Base-by-base conservation (phyloP, 768 basidiomycete species). In the Scleroderma citrinum region DNA sequence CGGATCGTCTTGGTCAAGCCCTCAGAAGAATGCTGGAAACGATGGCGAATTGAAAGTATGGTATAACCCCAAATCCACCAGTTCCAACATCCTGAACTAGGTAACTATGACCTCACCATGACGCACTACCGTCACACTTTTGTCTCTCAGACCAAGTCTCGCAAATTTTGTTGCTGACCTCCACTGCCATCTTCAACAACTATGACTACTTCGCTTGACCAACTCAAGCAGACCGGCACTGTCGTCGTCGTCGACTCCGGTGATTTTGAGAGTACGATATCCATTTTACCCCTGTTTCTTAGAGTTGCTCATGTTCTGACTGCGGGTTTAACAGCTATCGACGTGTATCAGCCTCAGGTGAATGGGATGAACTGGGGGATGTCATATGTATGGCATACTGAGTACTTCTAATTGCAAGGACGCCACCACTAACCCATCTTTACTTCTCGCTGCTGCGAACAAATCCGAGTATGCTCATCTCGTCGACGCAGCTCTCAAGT, bases 231-330 rank as follows among this genome's bases (percentile, higher is more conserved):
- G 61, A 85, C 85, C 58, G 92, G 92, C 57, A 97, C 93, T 60
- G 83, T 85, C 59, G 92, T 97, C 67, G 91, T 94, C 65, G 91
- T 88, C 38, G 93, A 98, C 76, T 89, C 92, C 49, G 93, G 93
- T 46, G 92, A 95, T 71, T 94, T 95, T 65, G 89, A 89, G 69
- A 76, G 90, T 75, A 50, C 60, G 72, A 36, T 16, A 13, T 3
- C n/a, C n/a, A n/a, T 2, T 17, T 4, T 32, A 51, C 50, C 51
- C 59, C 52, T 55, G 39, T 61, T 46, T 20, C 24, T 4, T 17
- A n/a, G 21, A 1, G 5, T 23, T 1, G n/a, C n/a, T n/a, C n/a
- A n/a, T n/a, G n/a, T n/a, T n/a, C 59, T 59, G 51, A 44, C 4
- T 14, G 16, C n/a, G 34, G 62, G 36, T 64, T 57, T 50, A 50